Percentiles rank a stretch among this genome's conserved stretches.
phyloP scores from a whole-genome alignment of 176 grass and related monocot genomes.

The Zoysia japonica region DNA sequence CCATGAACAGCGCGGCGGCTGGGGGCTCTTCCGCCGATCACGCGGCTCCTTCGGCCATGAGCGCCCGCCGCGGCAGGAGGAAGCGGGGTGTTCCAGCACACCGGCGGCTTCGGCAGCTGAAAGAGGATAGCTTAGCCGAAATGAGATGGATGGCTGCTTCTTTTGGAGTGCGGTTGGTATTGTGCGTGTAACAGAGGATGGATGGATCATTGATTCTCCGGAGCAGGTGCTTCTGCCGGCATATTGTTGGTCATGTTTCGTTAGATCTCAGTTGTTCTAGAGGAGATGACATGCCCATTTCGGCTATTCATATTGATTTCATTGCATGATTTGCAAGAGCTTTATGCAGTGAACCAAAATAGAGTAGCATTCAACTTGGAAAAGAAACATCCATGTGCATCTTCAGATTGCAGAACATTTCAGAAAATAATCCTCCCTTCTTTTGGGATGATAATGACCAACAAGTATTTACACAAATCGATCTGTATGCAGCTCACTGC shows the following conservation, averaged over 20 bases:
- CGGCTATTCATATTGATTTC: slow-evolving; percentile 3
- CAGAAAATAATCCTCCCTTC: not conserved
- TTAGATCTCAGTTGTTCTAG: no score
- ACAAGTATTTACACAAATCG: slow-evolving; percentile 19
- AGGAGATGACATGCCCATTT: slow-evolving; percentile 26
- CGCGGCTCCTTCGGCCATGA: not conserved
- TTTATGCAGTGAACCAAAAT: no score
- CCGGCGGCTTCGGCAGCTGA: slow-evolving; percentile 24
- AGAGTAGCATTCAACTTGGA: no score
- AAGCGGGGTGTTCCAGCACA: slow-evolving; percentile 8
- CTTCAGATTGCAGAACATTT: slow-evolving; percentile 7
- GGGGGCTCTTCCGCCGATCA: slow-evolving; percentile 13
- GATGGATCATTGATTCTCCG: slow-evolving; percentile 36
- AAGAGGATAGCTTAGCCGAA: slow-evolving; percentile 31
- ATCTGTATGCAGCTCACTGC: not conserved
- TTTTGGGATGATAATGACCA: not conserved
- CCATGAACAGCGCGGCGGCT: not conserved
- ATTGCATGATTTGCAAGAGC: no score
- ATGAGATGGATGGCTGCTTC: slow-evolving; percentile 9
- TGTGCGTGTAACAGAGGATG: slow-evolving; percentile 50
- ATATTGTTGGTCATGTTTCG: slow-evolving; percentile 31
- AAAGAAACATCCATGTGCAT: not conserved
- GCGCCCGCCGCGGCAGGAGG: not conserved
- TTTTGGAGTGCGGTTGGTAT: slow-evolving; percentile 16
- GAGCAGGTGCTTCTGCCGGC: slow-evolving; percentile 26